phyloP scores from a whole-genome alignment of 257 asterid species.

The Solanum clarkiae region DNA sequence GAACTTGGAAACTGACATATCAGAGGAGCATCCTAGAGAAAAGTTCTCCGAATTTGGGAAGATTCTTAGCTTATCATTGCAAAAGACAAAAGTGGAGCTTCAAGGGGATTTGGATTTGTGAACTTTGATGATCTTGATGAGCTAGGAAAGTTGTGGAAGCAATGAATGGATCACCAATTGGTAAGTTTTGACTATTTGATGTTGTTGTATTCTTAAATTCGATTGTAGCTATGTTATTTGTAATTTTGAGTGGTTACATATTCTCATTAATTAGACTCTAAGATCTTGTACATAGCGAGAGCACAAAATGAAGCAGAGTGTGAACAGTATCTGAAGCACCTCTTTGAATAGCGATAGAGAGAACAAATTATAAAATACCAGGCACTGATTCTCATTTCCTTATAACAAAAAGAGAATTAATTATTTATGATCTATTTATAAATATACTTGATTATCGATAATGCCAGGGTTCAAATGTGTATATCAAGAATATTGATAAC shows the following conservation, averaged over 20 bases:
- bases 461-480: constrained; percentile 62
- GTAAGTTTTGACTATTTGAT: constrained; percentile 16
- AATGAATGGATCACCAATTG: constrained; percentile 45
- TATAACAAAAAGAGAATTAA: constrained; percentile 16
- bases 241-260: background rate
- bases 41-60: constrained; percentile 40
- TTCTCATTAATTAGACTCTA: constrained; percentile 35
- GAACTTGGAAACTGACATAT: constrained; percentile 27
- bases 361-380: constrained; percentile 55
- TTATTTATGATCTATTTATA: constrained; percentile 1
- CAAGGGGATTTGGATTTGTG: constrained; percentile 51
- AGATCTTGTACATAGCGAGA: constrained; percentile 61
- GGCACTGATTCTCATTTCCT: constrained; percentile 17
- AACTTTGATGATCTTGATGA: constrained; percentile 39
- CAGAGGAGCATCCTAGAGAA: constrained; percentile 27
- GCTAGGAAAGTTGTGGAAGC: constrained; percentile 36
- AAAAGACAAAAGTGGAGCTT: constrained; percentile 25
- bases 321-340: constrained; percentile 41
- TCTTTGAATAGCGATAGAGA: constrained; percentile 64
- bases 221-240: background rate
- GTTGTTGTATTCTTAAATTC: background rate
- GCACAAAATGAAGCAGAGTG: constrained; percentile 88
- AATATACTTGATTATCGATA: constrained; percentile 37
- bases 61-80: constrained; percentile 25
- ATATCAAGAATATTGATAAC: constrained; percentile 54